Evolutionary conservation across 116 monocot species (phyloP), one percentile per base, ranked within the genome.

Genomic region (Papilionanthe hybrid): DNA sequence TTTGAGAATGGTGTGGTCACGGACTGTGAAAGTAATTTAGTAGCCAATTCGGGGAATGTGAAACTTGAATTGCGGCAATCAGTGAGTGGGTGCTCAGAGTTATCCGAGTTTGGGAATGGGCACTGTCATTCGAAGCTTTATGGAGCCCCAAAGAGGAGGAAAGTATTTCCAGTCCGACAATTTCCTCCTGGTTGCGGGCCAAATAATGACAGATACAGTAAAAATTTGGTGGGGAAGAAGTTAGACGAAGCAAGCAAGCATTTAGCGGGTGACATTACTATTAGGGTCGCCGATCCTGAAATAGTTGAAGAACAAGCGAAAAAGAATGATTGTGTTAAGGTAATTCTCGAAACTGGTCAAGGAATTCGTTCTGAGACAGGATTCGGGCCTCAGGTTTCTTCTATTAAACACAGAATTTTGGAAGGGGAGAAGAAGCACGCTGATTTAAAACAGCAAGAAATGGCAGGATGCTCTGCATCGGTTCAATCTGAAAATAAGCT

Each of bases 121-220:
- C 41, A 72, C 45, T 42, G 23, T 42, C 30, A 8, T n/a, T 65
- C 74, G 17, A 44, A 44, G 73, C 50, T 78, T 12, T 81, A 84
- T 44, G 83, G 81, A 20, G 78, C 81, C 53, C 81, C 87, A 11
- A 81, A 76, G 75, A 78, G 75, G 75, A 87, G 78, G 42, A 72
- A 37, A 41, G 50, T 81, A 1, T 78, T 74, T 5, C 78, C 87
- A 3, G 13, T 66, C 30, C 83, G 87, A 7, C 27, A 50, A 22
- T 83, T 53, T 41, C 87, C 83, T 7, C n/a, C 22, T 22, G 87
- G 78, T 23, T 83, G 80, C 25, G 81, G 81, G 4, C 37, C 68
- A 45, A 71, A 30, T 58, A 19, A 69, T 48, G 15, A 63, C 9
- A 28, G 1, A n/a, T n/a, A n/a, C 32, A 41, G 5, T 1, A 20